Evolutionary conservation across 2,329 filamentous ascomycete genomes (phyloP).

Genomic region (Huntiella savannae): DNA sequence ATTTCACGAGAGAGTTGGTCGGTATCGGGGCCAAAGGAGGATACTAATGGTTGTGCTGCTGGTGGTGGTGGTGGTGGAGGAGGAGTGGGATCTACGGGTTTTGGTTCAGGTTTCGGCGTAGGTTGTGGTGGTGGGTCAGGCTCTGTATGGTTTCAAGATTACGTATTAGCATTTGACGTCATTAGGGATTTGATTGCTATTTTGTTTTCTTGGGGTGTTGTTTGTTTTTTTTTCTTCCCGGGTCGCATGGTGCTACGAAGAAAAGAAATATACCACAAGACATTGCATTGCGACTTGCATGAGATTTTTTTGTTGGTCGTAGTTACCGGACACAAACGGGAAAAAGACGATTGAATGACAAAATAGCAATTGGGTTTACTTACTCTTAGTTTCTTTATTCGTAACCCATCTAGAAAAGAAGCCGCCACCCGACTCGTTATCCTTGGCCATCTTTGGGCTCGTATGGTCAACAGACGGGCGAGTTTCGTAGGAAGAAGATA

Average conservation of each 20-base stretch:
- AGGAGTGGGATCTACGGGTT: background rate
- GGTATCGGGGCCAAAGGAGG: background rate
- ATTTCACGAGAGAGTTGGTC: constrained; percentile 9
- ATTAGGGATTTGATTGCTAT: background rate
- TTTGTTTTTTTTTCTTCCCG: too few species aligned
- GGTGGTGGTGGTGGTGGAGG: constrained; percentile 2
- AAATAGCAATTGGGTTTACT: background rate
- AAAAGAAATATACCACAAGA: background rate
- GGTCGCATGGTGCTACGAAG: background rate
- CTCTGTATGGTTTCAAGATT: background rate
- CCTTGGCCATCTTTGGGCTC: background rate
- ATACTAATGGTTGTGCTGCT: constrained; percentile 3
- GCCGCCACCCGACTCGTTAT: constrained; percentile 4
- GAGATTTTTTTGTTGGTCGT: background rate
- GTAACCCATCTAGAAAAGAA: constrained; percentile 4
- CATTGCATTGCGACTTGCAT: background rate
- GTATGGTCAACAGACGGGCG: constrained; percentile 6
- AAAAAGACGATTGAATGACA: background rate
- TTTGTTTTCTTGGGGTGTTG: background rate
- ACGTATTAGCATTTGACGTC: background rate
- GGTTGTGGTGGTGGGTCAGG: constrained; percentile 3
- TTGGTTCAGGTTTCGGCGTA: background rate
- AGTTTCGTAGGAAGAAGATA: constrained; percentile 8
- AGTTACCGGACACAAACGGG: background rate
- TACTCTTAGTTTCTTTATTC: constrained; percentile 8